Evolutionary conservation across 1,139 yeast species (phyloP), one percentile per base, ranked within the genome.

Genomic region (Yamadazyma conglobata): DNA sequence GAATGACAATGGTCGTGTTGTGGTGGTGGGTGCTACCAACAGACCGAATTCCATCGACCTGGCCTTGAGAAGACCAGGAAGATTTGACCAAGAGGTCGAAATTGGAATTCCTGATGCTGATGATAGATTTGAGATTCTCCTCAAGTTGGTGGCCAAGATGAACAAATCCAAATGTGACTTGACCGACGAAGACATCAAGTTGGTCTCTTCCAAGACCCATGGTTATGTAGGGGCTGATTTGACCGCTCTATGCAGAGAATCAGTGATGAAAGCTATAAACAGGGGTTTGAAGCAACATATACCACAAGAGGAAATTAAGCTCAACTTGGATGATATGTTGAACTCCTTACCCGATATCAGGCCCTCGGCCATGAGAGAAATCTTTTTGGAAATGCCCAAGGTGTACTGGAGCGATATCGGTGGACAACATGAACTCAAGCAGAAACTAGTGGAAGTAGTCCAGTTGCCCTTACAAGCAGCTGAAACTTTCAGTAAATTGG

Each of bases 331-430:
- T 1, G 95, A 89, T 48, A 64, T 89, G 15, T 74, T 76, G 26
- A 58, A 58, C 14, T 91, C 96, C 0, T 56, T 88, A 49, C 61
- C 79, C 1, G 93, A 85, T 19, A 77, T 91, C 6, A 70, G 95
- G 30, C 98, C 98, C 1, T 84, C 95, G 37, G 98, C 97, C 2
- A 91, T 93, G 98, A 73, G 96, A 37, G 98, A 93, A 51, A 86
- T 89, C 34, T 80, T 88, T 38, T 64, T 91, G 33, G 99, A 91
- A 48, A 86, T 89, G 73, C 97, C 98, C 4, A 85, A 87, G 49
- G 95, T 89, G 1, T 71, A 75, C 42, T 91, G 98, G 98, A 63
- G 77, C 10, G 98, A 93, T 57, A 89, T 91, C 44, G 98, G 98
- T 12, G 99, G 99, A 1, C 97, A 91, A 54, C 79, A 81, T 13